These are phyloP conservation scores for Pythium grandisporangium DNA, from an alignment of 352 stramenopile species.

Conservation along the genomic window DNA sequence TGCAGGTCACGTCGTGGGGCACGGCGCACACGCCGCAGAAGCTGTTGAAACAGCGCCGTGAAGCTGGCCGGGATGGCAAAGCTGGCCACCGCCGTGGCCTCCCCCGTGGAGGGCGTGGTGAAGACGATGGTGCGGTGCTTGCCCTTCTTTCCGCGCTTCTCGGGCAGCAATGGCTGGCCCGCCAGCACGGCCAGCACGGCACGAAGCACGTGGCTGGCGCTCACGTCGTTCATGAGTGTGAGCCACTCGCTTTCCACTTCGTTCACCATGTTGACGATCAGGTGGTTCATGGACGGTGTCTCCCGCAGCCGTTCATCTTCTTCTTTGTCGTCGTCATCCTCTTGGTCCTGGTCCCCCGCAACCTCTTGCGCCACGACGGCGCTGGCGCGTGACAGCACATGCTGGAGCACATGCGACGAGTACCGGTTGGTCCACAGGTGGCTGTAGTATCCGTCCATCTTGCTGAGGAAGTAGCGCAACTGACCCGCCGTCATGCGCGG, in stretches of 20 bases:
- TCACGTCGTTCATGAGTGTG: constrained; percentile 81
- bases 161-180: constrained; percentile 48
- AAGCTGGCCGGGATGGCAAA: constrained; percentile 51
- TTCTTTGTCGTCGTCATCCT: constrained; percentile 20
- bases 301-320: constrained; percentile 55
- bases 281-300: constrained; percentile 47
- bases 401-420: constrained; percentile 79
- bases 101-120: constrained; percentile 21
- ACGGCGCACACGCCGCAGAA: constrained; percentile 26
- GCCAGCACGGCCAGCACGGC: constrained; percentile 59
- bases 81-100: constrained; percentile 22
- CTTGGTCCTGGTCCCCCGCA: constrained; percentile 9
- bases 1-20: constrained; percentile 29
- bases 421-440: constrained; percentile 84
- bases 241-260: constrained; percentile 77
- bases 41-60: constrained; percentile 43
- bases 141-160: constrained; percentile 77
- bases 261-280: constrained; percentile 67
- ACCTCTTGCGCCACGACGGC: constrained; percentile 34
- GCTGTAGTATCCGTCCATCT: constrained; percentile 74
- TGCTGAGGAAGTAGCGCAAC: constrained; percentile 65
- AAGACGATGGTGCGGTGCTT: constrained; percentile 70
- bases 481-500: constrained; percentile 64
- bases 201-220: constrained; percentile 73
- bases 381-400: constrained; percentile 53